Evolutionary conservation across 305 asterid genomes (phyloP).

Genomic region (Vinca major): DNA sequence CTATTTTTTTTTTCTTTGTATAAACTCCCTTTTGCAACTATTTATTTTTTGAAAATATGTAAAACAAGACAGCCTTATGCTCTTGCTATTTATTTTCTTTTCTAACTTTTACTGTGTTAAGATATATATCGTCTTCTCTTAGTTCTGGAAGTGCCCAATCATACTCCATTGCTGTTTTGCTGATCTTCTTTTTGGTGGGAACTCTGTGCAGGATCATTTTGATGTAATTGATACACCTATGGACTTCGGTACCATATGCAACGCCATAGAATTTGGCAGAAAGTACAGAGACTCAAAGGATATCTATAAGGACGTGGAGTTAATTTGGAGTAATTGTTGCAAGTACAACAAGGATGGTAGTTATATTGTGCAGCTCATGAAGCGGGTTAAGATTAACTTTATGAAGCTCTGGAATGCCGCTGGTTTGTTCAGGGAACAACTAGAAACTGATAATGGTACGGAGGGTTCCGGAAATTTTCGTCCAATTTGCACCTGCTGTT

Average conservation of each 20-base stretch:
- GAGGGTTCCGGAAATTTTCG: not conserved
- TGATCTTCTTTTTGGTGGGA: constrained; percentile 11
- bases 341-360: constrained; percentile 67
- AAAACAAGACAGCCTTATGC: not conserved
- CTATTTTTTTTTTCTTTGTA: not conserved
- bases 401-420: constrained; percentile 57
- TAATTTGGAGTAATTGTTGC: constrained; percentile 71
- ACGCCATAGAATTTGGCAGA: constrained; percentile 54
- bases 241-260: constrained; percentile 84
- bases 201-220: constrained; percentile 57
- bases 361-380: constrained; percentile 69
- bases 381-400: constrained; percentile 66
- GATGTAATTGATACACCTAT: constrained; percentile 75
- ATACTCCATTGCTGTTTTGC: not conserved
- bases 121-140: not conserved
- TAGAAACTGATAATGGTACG: constrained; percentile 12
- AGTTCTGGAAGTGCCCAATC: constrained; percentile 6
- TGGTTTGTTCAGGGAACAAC: constrained; percentile 34
- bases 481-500: not conserved
- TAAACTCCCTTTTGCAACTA: not conserved
- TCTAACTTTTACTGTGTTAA: not conserved
- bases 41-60: not conserved
- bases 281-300: constrained; percentile 64
- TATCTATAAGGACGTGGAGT: constrained; percentile 62
- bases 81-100: constrained; percentile 7